A percentile compares a stretch with the other conserved stretches of the same genome.
phyloP scores from a whole-genome alignment of 2,329 filamentous ascomycete genomes.

The Diplodia seriata region DNA sequence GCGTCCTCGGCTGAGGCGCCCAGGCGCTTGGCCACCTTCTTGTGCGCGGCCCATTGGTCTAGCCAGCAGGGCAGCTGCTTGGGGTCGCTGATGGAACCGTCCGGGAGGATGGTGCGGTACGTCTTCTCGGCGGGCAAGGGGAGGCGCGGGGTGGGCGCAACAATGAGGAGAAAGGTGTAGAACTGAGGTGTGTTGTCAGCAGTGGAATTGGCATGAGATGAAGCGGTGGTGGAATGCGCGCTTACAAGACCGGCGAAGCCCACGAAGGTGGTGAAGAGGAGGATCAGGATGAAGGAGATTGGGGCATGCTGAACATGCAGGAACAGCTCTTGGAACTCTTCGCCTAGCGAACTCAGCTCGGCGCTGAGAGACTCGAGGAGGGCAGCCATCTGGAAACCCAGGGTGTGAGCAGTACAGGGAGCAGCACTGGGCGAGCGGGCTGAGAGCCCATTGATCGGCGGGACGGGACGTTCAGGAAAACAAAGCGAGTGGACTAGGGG shows the following conservation, averaged over 20 bases:
- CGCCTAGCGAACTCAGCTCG: constrained; percentile 5
- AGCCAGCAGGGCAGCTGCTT: constrained; percentile 83
- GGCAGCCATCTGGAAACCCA: constrained; percentile 5
- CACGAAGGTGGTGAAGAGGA: constrained; percentile 24
- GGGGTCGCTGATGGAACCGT: constrained; percentile 63
- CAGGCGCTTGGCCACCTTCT: constrained; percentile 51
- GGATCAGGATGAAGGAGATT: constrained; percentile 28
- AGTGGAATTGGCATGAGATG: constrained; percentile 20
- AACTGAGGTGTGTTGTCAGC: constrained; percentile 53
- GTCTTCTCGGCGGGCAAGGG: constrained; percentile 80
- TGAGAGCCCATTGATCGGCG: constrained; percentile 30
- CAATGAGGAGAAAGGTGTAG: constrained; percentile 72
- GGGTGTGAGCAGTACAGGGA: constrained; percentile 19
- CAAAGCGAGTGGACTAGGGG: neutral
- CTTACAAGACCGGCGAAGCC: constrained; percentile 31
- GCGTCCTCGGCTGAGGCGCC: constrained; percentile 51
- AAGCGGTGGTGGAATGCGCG: constrained; percentile 6
- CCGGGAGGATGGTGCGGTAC: constrained; percentile 76
- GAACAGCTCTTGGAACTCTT: constrained; percentile 14
- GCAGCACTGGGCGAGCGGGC: constrained; percentile 17
- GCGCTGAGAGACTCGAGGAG: constrained; percentile 23
- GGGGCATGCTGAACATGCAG: constrained; percentile 29
- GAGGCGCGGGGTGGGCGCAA: constrained; percentile 81
- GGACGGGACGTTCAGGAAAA: neutral
- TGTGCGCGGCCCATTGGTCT: constrained; percentile 72